These are phyloP conservation scores for Setaria italica DNA, from an alignment of 202 grass and related monocot species.

Conservation along the genomic window DNA sequence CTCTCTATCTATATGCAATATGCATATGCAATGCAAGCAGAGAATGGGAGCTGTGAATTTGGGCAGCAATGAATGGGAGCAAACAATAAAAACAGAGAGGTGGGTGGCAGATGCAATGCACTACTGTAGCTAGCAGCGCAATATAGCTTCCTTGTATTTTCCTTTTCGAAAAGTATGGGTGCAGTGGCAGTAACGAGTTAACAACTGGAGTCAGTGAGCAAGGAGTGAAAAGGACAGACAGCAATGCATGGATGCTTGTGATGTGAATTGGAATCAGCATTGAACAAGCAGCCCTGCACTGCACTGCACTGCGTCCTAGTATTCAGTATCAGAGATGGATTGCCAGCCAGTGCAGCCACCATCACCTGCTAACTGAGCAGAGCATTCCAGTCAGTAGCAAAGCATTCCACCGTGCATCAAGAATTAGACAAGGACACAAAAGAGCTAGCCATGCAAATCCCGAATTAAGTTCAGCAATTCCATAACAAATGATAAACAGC, in stretches of 20 bases:
- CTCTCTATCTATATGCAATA: not conserved
- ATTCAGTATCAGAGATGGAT: too few relatives aligned
- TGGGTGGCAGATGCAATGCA: not conserved
- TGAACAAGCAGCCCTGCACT: not conserved
- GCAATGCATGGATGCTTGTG: not conserved
- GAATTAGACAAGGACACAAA: not conserved
- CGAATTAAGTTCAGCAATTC: slow-evolving; percentile 27
- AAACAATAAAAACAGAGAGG: too few relatives aligned
- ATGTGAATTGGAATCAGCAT: not conserved
- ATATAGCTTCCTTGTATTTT: not conserved
- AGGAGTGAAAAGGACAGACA: too few relatives aligned
- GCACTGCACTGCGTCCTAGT: too few relatives aligned
- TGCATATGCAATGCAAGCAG: too few relatives aligned
- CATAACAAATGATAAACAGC: not conserved
- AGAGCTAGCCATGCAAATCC: not conserved
- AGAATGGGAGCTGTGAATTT: too few relatives aligned
- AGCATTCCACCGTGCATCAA: not conserved
- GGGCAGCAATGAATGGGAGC: too few relatives aligned
- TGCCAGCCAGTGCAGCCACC: too few relatives aligned
- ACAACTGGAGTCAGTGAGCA: too few relatives aligned
- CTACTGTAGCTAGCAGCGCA: not conserved
- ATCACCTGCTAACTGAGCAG: too few relatives aligned
- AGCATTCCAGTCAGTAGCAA: not conserved
- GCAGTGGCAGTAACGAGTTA: too few relatives aligned
- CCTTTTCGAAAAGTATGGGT: too few relatives aligned